Conservation (phyloP, 768 basidiomycete genomes). For the Rhodotorula babjevae region DNA sequence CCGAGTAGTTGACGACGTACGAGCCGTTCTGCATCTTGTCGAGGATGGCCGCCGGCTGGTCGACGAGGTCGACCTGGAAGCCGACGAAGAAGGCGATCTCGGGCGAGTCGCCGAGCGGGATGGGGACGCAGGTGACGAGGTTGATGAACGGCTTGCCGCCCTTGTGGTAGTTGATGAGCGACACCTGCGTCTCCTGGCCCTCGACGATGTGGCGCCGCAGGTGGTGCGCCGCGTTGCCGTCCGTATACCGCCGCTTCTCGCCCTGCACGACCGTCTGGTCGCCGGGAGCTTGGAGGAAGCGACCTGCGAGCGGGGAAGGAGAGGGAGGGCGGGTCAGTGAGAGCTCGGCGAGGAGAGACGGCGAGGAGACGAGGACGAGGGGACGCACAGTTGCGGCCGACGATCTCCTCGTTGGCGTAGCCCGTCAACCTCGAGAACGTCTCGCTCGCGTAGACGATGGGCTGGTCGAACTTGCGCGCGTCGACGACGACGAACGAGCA, state of each 20-base stretch:
- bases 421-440: constrained; percentile 61
- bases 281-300: constrained; percentile 77
- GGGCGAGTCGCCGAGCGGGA: constrained; percentile 63
- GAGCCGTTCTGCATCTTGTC: constrained; percentile 64
- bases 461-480: constrained; percentile 68
- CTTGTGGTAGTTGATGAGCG: constrained; percentile 81
- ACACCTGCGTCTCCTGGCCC: constrained; percentile 82
- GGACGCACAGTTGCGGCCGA: constrained; percentile 73
- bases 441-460: constrained; percentile 86
- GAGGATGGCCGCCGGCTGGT: constrained; percentile 77
- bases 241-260: constrained; percentile 57
- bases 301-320: constrained; percentile 42
- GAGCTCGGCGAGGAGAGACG: neutral
- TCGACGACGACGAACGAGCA: constrained; percentile 92
- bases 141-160: constrained; percentile 83
- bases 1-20: constrained; percentile 62
- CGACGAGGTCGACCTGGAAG: constrained; percentile 88
- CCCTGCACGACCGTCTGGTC: constrained; percentile 55
- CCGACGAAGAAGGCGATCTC: constrained; percentile 84
- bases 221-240: constrained; percentile 60
- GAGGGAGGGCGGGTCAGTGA: no score
- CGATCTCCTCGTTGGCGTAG: constrained; percentile 57
- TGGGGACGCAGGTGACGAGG: constrained; percentile 76
- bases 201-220: constrained; percentile 63
- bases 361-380: neutral